phyloP scores from a whole-genome alignment of 2,329 filamentous ascomycete species.

The Monilinia aucupariae region DNA sequence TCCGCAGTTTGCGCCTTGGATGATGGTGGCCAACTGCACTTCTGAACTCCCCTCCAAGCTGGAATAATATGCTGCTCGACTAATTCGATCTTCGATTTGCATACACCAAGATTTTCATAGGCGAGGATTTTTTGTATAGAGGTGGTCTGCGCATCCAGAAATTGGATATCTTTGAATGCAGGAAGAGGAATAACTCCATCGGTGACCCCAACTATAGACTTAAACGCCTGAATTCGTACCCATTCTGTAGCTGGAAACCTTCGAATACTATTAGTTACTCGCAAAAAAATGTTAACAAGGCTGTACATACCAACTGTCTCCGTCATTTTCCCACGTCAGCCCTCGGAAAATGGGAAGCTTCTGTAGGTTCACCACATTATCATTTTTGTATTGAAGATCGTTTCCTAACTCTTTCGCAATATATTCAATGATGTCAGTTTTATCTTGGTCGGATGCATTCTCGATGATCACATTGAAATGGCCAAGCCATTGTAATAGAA shows the following conservation, averaged over 20 bases:
- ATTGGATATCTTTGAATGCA: conserved; percentile 20
- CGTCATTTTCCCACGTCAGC: not conserved
- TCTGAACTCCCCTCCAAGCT: conserved; percentile 20
- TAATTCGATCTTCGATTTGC: conserved; percentile 9
- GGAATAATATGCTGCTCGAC: conserved; percentile 26
- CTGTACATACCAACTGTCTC: not conserved
- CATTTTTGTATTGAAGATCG: not conserved
- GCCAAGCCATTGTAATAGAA: not conserved
- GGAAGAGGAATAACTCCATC: conserved; percentile 20
- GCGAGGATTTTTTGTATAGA: conserved; percentile 13
- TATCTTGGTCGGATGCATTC: not conserved
- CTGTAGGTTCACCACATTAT: not conserved
- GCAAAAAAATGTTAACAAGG: no score
- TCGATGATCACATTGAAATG: not conserved
- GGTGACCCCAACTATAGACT: conserved; percentile 19
- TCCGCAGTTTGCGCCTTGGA: conserved; percentile 22
- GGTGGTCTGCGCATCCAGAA: conserved; percentile 19
- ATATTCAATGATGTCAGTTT: conserved; percentile 5
- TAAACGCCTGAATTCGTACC: conserved; percentile 18
- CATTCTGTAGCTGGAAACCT: conserved; percentile 12
- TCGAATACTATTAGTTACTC: no score
- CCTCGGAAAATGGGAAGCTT: conserved; percentile 7
- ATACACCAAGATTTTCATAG: conserved; percentile 17
- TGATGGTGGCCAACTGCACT: conserved; percentile 11
- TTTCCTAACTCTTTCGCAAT: not conserved